Evolutionary conservation across 2,329 filamentous ascomycete genomes (phyloP), one percentile per base, ranked within the genome.

Genomic region (Raffaelea ambrosiae): DNA sequence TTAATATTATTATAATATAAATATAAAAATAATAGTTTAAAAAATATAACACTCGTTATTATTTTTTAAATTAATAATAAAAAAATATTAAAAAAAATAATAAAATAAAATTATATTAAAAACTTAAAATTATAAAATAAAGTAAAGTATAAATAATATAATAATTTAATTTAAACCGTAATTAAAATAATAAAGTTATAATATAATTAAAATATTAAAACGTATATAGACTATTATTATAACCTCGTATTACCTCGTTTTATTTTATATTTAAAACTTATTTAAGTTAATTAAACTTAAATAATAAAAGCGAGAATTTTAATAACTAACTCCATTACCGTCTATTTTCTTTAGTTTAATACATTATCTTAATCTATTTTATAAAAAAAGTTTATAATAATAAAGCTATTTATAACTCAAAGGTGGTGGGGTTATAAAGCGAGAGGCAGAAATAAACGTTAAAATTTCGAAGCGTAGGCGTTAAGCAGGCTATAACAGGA

Each of bases 1-100:
- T 29, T 29, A 54, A 54, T 54, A 53, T 51, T 43, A 53, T 51
- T 54, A 51, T 53, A 53, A 47, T 47, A 51, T 53, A 53, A 55
- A 47, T 55, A 51, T 50, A 52, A 53, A 43, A 53, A 51, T 26
- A 29, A 29, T 29, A 29, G 26, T 29, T 29, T 29, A 29, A 29
- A 29, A 29, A 13, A 13, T 13, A 7, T 29, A 29, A 29, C 26
- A 29, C 26, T 29, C 26, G 26, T 29, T 13, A 29, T 13, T 13
- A 29, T 13, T 29, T 29, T 29, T 29, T 29, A 29, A 29, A 29
- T 29, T 29, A 7, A 13, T 29, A 29, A 29, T 29, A 29, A 29
- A 29, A 29, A 29, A 13, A 29, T 29, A 29, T 29, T 29, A 29
- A 29, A 29, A 29, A n/a, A n/a, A n/a, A n/a, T n/a, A n/a, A n/a